Evolutionary conservation across 805 yeast genomes (phyloP).

Genomic region (Wickerhamomyces xylosicus): DNA sequence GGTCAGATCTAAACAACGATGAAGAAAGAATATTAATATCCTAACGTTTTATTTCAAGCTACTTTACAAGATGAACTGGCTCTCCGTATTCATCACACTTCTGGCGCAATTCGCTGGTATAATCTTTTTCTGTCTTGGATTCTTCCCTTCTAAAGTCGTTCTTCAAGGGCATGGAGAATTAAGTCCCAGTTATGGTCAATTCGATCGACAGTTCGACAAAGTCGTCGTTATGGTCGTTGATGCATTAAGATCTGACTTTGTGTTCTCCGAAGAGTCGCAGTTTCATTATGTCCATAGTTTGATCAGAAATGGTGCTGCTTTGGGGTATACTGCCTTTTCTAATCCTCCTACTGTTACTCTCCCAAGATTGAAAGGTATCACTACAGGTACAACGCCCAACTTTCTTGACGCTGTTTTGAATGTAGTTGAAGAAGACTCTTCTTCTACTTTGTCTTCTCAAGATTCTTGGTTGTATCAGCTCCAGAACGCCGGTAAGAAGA

Average conservation of each 20-base stretch:
- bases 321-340: slow-evolving; percentile 86
- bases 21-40: no score
- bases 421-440: slow-evolving; percentile 83
- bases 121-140: slow-evolving; percentile 64
- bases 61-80: slow-evolving; percentile 1
- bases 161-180: slow-evolving; percentile 46
- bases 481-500: slow-evolving; percentile 20
- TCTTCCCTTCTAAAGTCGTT: slow-evolving; percentile 83
- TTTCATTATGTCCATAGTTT: slow-evolving; percentile 61
- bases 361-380: slow-evolving; percentile 86
- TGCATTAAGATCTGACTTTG: slow-evolving; percentile 84
- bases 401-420: slow-evolving; percentile 91
- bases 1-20: no score
- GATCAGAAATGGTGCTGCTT: slow-evolving; percentile 54
- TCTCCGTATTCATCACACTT: not conserved
- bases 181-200: slow-evolving; percentile 16
- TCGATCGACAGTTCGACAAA: slow-evolving; percentile 46
- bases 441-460: slow-evolving; percentile 51
- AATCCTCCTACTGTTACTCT: slow-evolving; percentile 96
- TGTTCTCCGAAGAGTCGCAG: slow-evolving; percentile 54
- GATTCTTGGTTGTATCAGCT: slow-evolving; percentile 87
- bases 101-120: slow-evolving; percentile 41
- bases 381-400: slow-evolving; percentile 92
- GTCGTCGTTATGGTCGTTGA: slow-evolving; percentile 82
- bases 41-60: no score